Base-by-base conservation (phyloP, 1,284 basidiomycete species). In the Meripilus lineatus region DNA sequence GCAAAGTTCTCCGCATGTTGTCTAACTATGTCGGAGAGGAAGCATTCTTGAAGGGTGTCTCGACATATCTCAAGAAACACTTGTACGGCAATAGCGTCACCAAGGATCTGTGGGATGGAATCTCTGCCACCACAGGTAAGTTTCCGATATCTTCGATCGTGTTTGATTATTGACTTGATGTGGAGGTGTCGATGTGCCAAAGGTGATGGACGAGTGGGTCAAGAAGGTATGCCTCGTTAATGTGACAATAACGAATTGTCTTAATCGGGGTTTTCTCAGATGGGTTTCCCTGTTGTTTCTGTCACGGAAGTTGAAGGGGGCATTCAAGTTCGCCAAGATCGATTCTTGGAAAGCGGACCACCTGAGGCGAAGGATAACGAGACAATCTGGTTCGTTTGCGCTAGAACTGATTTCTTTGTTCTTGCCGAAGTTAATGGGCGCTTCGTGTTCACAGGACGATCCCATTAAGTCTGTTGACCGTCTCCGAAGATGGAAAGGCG, bases 201-300 rank as follows among this genome's bases (percentile, higher is more conserved):
- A 75, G 45, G 76, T 98, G 57, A 95, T 98, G 90, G 77, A 89
- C 50, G 87, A 88, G 61, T 99, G 94, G 95, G 86, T 94, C 30
- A 78, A 82, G 47, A 90, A 93, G 77, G 84, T 84, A 50, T 48
- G 48, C 65, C 61, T 51, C 48, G 50, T 38, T 33, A 7, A 26
- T 20, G 15, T 28, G 20, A 20, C 8, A 11, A 30, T 30, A 10
- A 30, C n/a, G 15, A 10, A 35, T 35, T 18, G 11, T 8, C 10
- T 18, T 10, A 35, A 11, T 8, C 11, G 8, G 11, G 8, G 11
- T 11, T 8, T n/a, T 35, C 20, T 37, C 47, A 84, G 81, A 82
- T 86, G 50, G 91, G 91, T 21, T 93, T 84, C 69, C 93, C 93
- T 3, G 83, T 98, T 21, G 64, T 99, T 41, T 89, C 82, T 14